Evolutionary conservation across 352 stramenopile genomes (phyloP).

Genomic region (Globisporangium heterothallicum): DNA sequence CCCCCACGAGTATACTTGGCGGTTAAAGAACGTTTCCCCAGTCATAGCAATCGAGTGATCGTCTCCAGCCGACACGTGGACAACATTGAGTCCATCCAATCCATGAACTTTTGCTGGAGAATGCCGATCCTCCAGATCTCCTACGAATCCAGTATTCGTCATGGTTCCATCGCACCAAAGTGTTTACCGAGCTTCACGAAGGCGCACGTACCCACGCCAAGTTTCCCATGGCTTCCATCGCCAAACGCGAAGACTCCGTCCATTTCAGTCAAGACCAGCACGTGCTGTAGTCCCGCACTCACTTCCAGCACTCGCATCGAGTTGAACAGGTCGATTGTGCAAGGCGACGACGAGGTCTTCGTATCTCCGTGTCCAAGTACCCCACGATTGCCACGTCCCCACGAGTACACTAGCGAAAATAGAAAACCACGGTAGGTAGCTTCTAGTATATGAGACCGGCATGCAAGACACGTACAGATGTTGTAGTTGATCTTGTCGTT

Average conservation of each 20-base stretch:
- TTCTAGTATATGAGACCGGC: too few species aligned
- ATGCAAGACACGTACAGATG: constrained; percentile 1
- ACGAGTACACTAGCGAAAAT: constrained; percentile 48
- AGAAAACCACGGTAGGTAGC: too few species aligned
- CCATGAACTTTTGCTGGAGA: constrained; percentile 33
- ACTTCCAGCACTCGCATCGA: constrained; percentile 44
- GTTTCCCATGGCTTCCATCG: constrained; percentile 50
- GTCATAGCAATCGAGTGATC: constrained; percentile 63
- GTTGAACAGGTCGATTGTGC: constrained; percentile 53
- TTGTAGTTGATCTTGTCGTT: constrained; percentile 10
- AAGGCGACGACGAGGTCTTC: constrained; percentile 29
- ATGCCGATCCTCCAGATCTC: constrained; percentile 29
- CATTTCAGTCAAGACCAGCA: constrained; percentile 63
- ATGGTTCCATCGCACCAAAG: too few species aligned
- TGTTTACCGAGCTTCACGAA: neutral
- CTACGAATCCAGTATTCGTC: constrained; percentile 19
- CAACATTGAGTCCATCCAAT: constrained; percentile 50
- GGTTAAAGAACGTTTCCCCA: constrained; percentile 59
- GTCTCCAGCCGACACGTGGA: constrained; percentile 56
- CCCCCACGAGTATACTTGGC: constrained; percentile 81
- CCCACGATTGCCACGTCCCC: constrained; percentile 56
- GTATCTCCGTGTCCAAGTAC: constrained; percentile 54
- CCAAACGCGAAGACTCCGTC: constrained; percentile 71
- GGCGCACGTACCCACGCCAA: constrained; percentile 41
- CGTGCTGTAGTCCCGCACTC: constrained; percentile 49